Percentiles rank a stretch among this genome's conserved stretches.
Conservation (phyloP, 2,329 filamentous ascomycete genomes). For the Trichoderma arundinaceum region DNA sequence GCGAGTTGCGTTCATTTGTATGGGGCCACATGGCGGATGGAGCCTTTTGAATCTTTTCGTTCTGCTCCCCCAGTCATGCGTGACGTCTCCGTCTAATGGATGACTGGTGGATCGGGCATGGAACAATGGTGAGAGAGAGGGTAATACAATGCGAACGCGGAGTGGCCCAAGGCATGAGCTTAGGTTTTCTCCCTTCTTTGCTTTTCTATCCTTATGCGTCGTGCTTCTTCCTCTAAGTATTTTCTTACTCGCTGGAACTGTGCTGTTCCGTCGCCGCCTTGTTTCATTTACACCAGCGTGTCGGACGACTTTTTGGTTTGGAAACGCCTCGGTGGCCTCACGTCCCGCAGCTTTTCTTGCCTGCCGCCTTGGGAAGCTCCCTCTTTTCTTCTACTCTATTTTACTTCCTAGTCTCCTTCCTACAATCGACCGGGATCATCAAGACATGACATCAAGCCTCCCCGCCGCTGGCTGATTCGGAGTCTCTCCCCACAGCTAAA, state of each 20-base stretch:
- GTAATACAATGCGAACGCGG: slow-evolving; percentile 2
- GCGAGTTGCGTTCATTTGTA: background rate
- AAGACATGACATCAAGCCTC: slow-evolving; percentile 29
- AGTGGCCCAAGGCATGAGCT: too few species aligned
- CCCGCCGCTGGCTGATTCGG: too few species aligned
- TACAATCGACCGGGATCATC: slow-evolving; percentile 15
- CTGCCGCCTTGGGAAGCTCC: slow-evolving; percentile 19
- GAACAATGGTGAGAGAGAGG: background rate
- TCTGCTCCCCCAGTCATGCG: background rate
- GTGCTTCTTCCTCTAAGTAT: background rate
- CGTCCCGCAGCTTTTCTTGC: background rate
- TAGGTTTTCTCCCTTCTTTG: background rate
- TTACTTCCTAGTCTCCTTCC: background rate
- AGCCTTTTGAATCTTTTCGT: background rate
- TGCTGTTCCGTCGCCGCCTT: background rate
- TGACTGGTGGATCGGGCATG: background rate
- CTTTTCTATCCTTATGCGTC: background rate
- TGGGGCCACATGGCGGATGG: background rate
- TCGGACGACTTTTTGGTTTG: slow-evolving; percentile 11
- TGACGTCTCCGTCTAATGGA: slow-evolving; percentile 8
- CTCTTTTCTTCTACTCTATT: background rate
- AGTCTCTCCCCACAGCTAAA: slow-evolving; percentile 17
- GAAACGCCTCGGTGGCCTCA: background rate
- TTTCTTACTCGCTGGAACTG: background rate
- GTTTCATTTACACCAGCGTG: background rate